Base-by-base conservation (phyloP, 768 basidiomycete species). In the Phanerochaete carnosa region DNA sequence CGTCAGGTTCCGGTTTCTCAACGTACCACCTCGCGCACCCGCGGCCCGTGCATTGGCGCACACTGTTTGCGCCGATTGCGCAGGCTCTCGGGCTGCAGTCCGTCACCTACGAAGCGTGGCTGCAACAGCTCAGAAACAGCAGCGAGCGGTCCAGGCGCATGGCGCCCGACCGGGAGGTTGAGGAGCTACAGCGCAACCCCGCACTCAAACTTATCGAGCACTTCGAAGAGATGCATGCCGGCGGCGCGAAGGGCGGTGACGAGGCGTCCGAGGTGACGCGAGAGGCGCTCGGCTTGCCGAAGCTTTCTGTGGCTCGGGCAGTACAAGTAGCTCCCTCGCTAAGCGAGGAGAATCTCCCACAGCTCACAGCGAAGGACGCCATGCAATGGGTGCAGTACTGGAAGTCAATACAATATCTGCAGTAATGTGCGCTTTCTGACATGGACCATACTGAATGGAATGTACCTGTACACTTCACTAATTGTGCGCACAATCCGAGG, bases 91-190 rank as follows among this genome's bases (percentile, higher is more conserved):
- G 57, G n/a, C 58, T 73, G 35, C 66, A 66, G 3, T 57, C 70
- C 26, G 68, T 72, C 16, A 57, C 70, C 19, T 73, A 65, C 58
- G 37, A 39, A 2, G 62, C 67, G 32, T 75, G 74, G 73, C 45
- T 69, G 12, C 8, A 11, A 39, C 37, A 45, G 39, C 54, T 63
- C 58, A 15, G 45, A 62, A 50, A 47, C 28, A 58, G 50, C 46
- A 35, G 39, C 26, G n/a, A 50, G 45, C 58, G 45, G 35, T 49
- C 16, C 39, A 19, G 39, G 39, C 11, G 19, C 56, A 15, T 19
- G 47, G 25, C 43, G 45, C 55, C 32, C n/a, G 52, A 54, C 3
- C 56, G 56, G 43, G 61, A 57, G 29, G 32, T 46, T 12, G 60
- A 45, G 43, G 61, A 66, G 45, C 49, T 64, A 23, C 60, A 63